phyloP scores from a whole-genome alignment of 305 asterid species.

The Vinca major region DNA sequence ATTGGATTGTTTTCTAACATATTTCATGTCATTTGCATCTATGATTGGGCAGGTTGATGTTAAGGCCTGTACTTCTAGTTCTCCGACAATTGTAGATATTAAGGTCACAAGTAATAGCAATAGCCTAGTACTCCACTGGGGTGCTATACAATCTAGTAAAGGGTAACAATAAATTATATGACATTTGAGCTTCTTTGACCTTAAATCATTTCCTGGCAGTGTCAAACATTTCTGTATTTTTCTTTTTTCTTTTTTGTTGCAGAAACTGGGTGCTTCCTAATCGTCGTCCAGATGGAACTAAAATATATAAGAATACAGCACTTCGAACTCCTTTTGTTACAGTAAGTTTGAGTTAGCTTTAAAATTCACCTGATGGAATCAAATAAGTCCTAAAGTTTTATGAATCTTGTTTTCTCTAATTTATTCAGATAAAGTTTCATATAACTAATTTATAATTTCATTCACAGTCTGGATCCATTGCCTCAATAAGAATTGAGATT shows the following conservation, averaged over 20 bases:
- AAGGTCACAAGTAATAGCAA: constrained; percentile 43
- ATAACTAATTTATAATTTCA: constrained; percentile 16
- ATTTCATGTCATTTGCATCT: constrained; percentile 18
- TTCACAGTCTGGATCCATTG: constrained; percentile 61
- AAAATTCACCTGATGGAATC: constrained; percentile 4
- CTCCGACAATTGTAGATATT: constrained; percentile 43
- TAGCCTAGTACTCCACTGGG: constrained; percentile 83
- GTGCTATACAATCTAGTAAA: constrained; percentile 47
- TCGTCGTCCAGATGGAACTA: constrained; percentile 69
- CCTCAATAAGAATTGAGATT: constrained; percentile 68
- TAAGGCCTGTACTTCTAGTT: constrained; percentile 48
- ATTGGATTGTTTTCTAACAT: constrained; percentile 8
- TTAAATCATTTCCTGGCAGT: background rate
- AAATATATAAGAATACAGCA: constrained; percentile 65
- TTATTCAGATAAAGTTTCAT: constrained; percentile 8
- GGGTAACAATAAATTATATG: constrained; percentile 39
- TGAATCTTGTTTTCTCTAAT: constrained; percentile 15
- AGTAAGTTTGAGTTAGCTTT: constrained; percentile 37
- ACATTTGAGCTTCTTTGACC: background rate
- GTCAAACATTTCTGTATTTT: constrained; percentile 6
- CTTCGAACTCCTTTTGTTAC: constrained; percentile 84
- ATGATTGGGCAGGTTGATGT: constrained; percentile 65
- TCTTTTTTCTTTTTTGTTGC: constrained; percentile 11
- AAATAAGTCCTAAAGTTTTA: constrained; percentile 10
- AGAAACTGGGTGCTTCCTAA: constrained; percentile 84